These are phyloP conservation scores for Comarum palustre DNA, from an alignment of 306 rosid genomes.

Conservation along the genomic window DNA sequence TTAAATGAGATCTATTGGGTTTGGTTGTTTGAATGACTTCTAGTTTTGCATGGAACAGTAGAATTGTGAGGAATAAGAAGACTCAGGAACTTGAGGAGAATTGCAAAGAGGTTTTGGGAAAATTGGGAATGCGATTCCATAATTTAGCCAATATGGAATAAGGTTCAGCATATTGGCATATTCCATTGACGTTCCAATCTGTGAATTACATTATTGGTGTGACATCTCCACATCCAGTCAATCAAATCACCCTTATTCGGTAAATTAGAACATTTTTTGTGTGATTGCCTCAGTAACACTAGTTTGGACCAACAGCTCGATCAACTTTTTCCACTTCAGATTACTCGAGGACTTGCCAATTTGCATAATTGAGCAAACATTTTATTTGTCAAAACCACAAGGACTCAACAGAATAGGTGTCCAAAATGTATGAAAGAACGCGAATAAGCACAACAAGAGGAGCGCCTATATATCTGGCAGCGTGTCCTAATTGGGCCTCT, in stretches of 20 bases:
- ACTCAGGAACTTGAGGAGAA: too few relatives aligned
- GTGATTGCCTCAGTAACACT: too few relatives aligned
- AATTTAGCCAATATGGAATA: not conserved
- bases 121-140: not conserved
- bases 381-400: not conserved
- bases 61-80: too few relatives aligned
- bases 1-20: too few relatives aligned
- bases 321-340: too few relatives aligned
- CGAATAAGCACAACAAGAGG: not conserved
- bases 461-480: not conserved
- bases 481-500: not conserved
- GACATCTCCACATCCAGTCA: not conserved
- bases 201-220: not conserved
- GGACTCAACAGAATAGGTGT: not conserved
- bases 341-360: too few relatives aligned
- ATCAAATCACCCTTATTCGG: not conserved
- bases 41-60: too few relatives aligned
- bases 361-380: not conserved
- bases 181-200: not conserved
- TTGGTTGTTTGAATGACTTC: too few relatives aligned
- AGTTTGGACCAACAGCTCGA: too few relatives aligned
- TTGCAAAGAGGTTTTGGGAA: not conserved
- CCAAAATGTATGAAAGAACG: not conserved
- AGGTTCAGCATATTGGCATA: slow-evolving; percentile 16
- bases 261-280: too few relatives aligned